Evolutionary conservation across 768 basidiomycete genomes (phyloP), one percentile per base, ranked within the genome.

Genomic region (Cystoderma amianthinum): DNA sequence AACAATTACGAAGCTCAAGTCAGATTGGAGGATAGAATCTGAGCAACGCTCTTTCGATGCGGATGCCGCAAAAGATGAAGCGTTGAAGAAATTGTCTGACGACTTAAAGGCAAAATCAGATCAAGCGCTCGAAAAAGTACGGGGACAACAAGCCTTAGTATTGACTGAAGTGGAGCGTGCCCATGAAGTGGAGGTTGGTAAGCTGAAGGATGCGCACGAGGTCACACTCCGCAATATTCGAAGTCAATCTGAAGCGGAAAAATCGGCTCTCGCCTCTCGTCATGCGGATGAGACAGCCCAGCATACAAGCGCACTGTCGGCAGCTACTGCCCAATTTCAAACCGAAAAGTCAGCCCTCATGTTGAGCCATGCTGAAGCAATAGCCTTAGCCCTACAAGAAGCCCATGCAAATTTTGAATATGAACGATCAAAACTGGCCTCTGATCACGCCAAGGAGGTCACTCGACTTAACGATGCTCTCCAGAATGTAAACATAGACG

Each of bases 151-250:
- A 38, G 68, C 72, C 4, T 49, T 57, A 1, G 58, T 76, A 32
- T 62, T 89, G 5, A 61, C 69, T 39, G 76, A 80, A 43, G 50
- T 82, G 23, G 72, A 77, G 48, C 69, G 60, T 24, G 66, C 67
- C 6, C 81, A 88, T 48, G 67, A 75, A 36, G 71, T 69, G 44
- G 78, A 82, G 34, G 45, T 76, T n/a, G 55, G 64, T 5, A 56
- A 65, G 21, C 55, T 85, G 44, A 69, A 72, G 53, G 58, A 57
- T 5, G 57, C 64, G 3, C 81, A 87, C 50, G 59, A 68, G 13
- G 48, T 56, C 5, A 62, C 60, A 2, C 48, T 82, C 20, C 49
- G 62, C 4, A 57, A 63, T 12, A 50, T 50, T 2, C 36, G 44
- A 17, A 22, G 53, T 11, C 51, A 56, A 40, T 45, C 52, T 3